Conservation (phyloP, 305 asterid genomes). For the Fraxinus dipetala region DNA sequence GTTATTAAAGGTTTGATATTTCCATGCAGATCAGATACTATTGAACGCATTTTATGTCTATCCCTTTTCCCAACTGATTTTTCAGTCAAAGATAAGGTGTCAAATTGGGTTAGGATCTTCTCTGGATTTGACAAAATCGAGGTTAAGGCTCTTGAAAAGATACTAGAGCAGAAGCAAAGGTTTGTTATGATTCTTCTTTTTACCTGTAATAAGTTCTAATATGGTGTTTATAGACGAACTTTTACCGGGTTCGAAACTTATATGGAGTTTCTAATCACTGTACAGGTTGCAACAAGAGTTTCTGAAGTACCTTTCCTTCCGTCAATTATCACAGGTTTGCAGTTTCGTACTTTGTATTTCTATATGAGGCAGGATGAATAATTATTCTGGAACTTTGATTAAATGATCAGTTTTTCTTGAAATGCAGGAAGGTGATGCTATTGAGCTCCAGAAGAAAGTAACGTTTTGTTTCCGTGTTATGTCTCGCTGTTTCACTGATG, state of each 20-base stretch:
- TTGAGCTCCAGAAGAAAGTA: slow-evolving; percentile 79
- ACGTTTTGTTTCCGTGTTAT: slow-evolving; percentile 69
- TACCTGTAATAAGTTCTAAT: slow-evolving; percentile 11
- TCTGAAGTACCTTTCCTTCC: slow-evolving; percentile 77
- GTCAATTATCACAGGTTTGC: slow-evolving; percentile 72
- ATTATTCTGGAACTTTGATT: slow-evolving; percentile 20
- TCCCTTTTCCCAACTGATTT: slow-evolving; percentile 77
- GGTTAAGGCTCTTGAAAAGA: slow-evolving; percentile 93
- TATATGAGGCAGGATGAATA: slow-evolving; percentile 22
- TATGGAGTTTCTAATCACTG: slow-evolving; percentile 18
- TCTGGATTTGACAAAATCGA: slow-evolving; percentile 85
- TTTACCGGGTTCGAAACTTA: slow-evolving; percentile 9
- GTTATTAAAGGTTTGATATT: slow-evolving; percentile 11
- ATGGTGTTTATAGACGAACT: slow-evolving; percentile 12
- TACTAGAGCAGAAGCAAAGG: slow-evolving; percentile 97
- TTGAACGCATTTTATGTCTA: slow-evolving; percentile 73
- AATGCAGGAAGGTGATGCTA: slow-evolving; percentile 73
- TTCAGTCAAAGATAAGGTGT: slow-evolving; percentile 68
- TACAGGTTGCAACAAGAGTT: slow-evolving; percentile 91
- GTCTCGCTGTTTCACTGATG: slow-evolving; percentile 86
- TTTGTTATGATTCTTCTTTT: slow-evolving; percentile 34
- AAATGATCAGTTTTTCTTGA: slow-evolving; percentile 25
- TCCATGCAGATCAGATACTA: slow-evolving; percentile 76
- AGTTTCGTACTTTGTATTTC: slow-evolving; percentile 23
- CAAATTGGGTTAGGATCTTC: slow-evolving; percentile 70